Base-by-base conservation (phyloP, 805 yeast species). In the Candida arabinofermentans region DNA sequence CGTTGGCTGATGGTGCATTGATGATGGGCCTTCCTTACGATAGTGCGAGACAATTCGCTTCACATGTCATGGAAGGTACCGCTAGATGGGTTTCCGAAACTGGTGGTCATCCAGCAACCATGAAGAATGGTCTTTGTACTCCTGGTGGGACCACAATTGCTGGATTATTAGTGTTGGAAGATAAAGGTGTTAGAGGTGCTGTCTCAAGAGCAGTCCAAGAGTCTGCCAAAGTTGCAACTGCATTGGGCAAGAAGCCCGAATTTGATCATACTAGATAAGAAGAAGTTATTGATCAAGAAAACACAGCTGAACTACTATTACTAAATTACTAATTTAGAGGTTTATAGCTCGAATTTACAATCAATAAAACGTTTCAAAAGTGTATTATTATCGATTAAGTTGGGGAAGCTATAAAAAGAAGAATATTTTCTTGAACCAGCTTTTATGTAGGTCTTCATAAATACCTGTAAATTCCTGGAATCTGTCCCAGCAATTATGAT, bases 61-160 rank as follows among this genome's bases (percentile, higher is more conserved):
- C 95, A 23, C 91, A 89, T 65, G 96, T 91, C 16, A 73, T 89
- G 79, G 90, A 84, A 62, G 99, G 99, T 19, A 86, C 97, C 12
- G 91, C 93, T 13, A 81, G 80, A 65, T 86, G 93, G 96, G 90
- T 83, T 1, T 75, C 82, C 48, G 77, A 79, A 50, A 81, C 89
- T 9, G 89, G 87, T 3, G 78, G 73, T 34, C 96, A 91, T 58
- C 99, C 99, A 9, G 91, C 93, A 16, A 87, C 77, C 10, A 74
- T 93, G 61, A 86, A 86, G 60, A 81, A 85, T 60, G 83, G 81
- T 54, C 93, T 93, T 8, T 89, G 96, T 60, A 93, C 99, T 0
- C 99, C 99, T 19, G 99, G 93, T 24, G 99, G 99, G 26, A 90
- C 97, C 38, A 93, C 99, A 4, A 93, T 93, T 61, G 96, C 96